Percentiles rank a stretch among this genome's conserved stretches.
Conservation (phyloP, 2,329 filamentous ascomycete genomes). For the Escovopsis sp. region DNA sequence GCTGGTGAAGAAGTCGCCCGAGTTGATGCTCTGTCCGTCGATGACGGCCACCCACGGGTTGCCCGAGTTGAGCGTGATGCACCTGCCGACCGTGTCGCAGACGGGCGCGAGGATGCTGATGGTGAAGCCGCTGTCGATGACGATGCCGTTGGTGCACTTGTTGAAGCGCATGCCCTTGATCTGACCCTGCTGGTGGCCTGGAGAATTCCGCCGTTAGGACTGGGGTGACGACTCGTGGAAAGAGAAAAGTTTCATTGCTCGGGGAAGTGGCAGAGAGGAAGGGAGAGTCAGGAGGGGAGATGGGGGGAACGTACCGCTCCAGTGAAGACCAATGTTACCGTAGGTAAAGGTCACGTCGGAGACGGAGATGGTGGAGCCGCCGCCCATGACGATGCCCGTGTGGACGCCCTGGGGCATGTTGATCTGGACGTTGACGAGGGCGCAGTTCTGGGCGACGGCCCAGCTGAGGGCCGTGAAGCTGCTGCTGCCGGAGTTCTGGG, state of each 20-base stretch:
- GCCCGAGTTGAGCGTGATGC: conserved; percentile 3
- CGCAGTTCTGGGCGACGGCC: conserved; percentile 10
- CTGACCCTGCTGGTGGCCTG: conserved; percentile 5
- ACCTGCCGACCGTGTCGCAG: conserved; percentile 5
- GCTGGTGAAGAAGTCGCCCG: conserved; percentile 5
- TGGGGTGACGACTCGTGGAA: too few relatives aligned
- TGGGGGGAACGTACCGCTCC: conserved; percentile 5
- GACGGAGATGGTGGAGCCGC: conserved; percentile 8
- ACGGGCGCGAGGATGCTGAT: conserved; percentile 4
- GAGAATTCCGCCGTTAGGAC: too few relatives aligned
- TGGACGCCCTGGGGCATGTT: conserved; percentile 6
- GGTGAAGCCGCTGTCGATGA: conserved; percentile 3
- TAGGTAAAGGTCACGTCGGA: conserved; percentile 8
- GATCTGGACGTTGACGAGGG: conserved; percentile 8
- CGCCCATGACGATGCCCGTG: conserved; percentile 6
- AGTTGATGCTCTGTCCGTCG: conserved; percentile 4
- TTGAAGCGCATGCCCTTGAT: conserved; percentile 5
- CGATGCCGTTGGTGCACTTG: conserved; percentile 2
- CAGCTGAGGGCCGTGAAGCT: conserved; percentile 8
- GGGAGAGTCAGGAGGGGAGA: background rate
- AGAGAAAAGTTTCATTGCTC: too few relatives aligned
- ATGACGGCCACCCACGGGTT: conserved; percentile 4
- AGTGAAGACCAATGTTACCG: conserved; percentile 9
- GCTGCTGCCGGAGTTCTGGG: conserved; percentile 5
- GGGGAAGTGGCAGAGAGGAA: background rate